Conservation (phyloP, 805 yeast species). For the Lipomyces oligophaga region DNA sequence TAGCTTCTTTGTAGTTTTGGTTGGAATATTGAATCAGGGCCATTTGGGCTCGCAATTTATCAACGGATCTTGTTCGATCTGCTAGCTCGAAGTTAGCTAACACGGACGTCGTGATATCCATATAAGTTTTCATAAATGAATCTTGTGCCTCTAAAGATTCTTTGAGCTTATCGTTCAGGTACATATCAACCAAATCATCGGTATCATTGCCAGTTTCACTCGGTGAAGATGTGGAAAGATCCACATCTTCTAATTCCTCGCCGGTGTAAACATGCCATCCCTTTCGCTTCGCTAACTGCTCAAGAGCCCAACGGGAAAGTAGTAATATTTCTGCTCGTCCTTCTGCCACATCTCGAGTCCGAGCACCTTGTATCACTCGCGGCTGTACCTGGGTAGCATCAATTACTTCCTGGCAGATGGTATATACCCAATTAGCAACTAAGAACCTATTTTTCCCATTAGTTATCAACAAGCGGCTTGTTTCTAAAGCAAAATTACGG, state of each 20-base stretch:
- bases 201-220: neutral
- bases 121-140: constrained; percentile 43
- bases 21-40: constrained; percentile 64
- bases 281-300: constrained; percentile 32
- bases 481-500: constrained; percentile 43
- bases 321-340: constrained; percentile 44
- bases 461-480: constrained; percentile 33
- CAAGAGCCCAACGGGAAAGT: constrained; percentile 39
- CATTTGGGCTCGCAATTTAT: constrained; percentile 70
- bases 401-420: constrained; percentile 45
- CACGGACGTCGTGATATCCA: constrained; percentile 53
- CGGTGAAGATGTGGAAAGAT: constrained; percentile 1
- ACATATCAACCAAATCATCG: constrained; percentile 11
- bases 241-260: constrained; percentile 15
- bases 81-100: constrained; percentile 52
- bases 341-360: constrained; percentile 38
- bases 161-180: constrained; percentile 28
- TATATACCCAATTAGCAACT: constrained; percentile 38
- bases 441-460: constrained; percentile 28
- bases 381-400: constrained; percentile 31
- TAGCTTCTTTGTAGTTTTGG: constrained; percentile 56
- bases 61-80: constrained; percentile 60
- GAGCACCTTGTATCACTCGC: constrained; percentile 33
- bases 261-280: constrained; percentile 20
- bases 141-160: constrained; percentile 37